Evolutionary conservation across 1,284 basidiomycete genomes (phyloP), one percentile per base, ranked within the genome.

Genomic region (Cutaneotrichosporon sp.): DNA sequence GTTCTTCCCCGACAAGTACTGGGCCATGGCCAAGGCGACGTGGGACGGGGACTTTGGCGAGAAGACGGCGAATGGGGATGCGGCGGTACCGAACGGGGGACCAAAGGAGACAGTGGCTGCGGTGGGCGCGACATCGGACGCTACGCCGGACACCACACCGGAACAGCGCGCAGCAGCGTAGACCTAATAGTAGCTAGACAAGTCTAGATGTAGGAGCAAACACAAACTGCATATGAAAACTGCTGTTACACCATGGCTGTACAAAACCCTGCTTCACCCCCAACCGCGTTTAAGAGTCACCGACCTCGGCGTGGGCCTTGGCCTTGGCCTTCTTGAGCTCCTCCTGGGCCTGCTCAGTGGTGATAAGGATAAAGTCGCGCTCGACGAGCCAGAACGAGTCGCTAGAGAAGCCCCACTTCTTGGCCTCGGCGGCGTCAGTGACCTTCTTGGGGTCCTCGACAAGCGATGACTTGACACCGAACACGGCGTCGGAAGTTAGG

Each of bases 341-440:
- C 18, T 47, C 52, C 48, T 45, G 26, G n/a, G 55, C 51, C 54
- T 62, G 50, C 38, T 56, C 52, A 8, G 26, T 48, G 22, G 57
- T 59, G 35, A 62, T 45, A 34, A 62, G 54, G 26, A 62, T 48
- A 52, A 62, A 62, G 58, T 62, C 60, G 33, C 49, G 46, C 23
- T 57, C 51, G 44, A 59, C 43, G 26, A 49, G 36, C 21, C 35
- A 44, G 52, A 56, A 55, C 23, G 50, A 26, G n/a, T 30, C 47
- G 17, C 41, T 30, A 51, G 56, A 55, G 51, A 62, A 62, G 17
- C 60, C 60, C 30, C 22, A 40, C 57, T 57, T 59, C 45, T 50
- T 41, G 17, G 55, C 60, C 51, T 54, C 55, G 15, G 33, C 55
- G 15, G 48, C 44, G 49, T 57, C 55, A n/a, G 43, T 35, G n/a